Conservation (phyloP, 305 asterid genomes). For the Euphrasia arctica region DNA sequence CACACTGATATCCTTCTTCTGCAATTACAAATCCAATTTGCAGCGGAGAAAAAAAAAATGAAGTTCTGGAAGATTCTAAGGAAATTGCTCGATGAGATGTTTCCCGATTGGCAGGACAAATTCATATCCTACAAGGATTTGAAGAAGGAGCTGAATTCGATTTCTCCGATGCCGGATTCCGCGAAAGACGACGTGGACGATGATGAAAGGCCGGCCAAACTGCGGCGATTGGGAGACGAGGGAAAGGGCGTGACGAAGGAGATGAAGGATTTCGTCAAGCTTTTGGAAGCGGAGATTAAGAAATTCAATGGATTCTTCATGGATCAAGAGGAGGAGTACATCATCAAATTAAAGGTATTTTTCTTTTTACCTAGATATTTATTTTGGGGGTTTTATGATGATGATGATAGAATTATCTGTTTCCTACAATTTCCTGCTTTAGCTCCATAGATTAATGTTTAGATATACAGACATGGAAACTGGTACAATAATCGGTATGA, state of each 20-base stretch:
- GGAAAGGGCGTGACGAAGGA: constrained; percentile 34
- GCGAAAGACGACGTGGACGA: background rate
- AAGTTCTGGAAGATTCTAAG: constrained; percentile 76
- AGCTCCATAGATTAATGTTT: background rate
- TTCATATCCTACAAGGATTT: constrained; percentile 69
- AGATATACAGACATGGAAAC: background rate
- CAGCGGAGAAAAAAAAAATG: constrained; percentile 32
- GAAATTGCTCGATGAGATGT: constrained; percentile 48
- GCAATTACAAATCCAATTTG: background rate
- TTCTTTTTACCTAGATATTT: background rate
- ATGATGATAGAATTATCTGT: background rate
- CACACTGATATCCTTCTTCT: background rate
- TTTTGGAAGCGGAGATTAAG: constrained; percentile 54
- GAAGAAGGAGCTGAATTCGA: constrained; percentile 62
- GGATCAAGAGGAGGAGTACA: constrained; percentile 68
- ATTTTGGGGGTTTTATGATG: background rate
- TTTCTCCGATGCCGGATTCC: constrained; percentile 36
- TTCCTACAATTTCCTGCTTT: constrained; percentile 14
- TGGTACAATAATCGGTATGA: background rate
- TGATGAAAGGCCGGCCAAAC: constrained; percentile 44
- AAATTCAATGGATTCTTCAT: constrained; percentile 68
- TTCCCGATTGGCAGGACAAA: constrained; percentile 78
- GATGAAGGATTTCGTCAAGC: constrained; percentile 53
- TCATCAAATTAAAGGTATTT: constrained; percentile 58
- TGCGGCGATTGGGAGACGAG: constrained; percentile 39